Evolutionary conservation across 768 basidiomycete genomes (phyloP).

Genomic region (Termitomyces sp.): DNA sequence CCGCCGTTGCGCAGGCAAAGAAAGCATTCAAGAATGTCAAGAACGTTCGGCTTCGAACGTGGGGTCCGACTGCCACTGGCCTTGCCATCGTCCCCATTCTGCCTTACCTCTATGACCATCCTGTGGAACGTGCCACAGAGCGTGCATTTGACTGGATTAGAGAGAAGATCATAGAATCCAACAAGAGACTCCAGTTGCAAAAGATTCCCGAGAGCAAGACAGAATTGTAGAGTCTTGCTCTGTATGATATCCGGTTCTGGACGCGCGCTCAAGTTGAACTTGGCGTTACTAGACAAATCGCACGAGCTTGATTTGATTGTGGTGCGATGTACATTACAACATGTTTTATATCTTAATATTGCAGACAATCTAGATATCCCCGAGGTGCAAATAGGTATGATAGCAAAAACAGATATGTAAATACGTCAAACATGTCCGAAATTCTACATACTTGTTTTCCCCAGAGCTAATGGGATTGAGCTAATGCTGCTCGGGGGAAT

Average conservation of each 20-base stretch:
- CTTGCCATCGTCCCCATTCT: constrained; percentile 68
- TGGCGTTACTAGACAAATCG: not conserved
- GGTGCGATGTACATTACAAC: constrained; percentile 7
- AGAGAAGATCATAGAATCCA: constrained; percentile 41
- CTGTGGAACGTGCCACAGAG: constrained; percentile 69
- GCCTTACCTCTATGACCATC: constrained; percentile 76
- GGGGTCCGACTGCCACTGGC: constrained; percentile 76
- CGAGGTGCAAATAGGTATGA: constrained; percentile 3
- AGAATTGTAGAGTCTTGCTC: constrained; percentile 5
- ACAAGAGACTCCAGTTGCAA: constrained; percentile 10
- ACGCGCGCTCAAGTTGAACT: not conserved
- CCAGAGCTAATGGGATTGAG: constrained; percentile 72
- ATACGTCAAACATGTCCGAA: not conserved
- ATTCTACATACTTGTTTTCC: constrained; percentile 36
- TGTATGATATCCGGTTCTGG: not conserved
- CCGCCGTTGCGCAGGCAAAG: constrained; percentile 68
- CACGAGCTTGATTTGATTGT: not conserved
- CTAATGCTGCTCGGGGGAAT: constrained; percentile 91
- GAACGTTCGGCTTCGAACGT: constrained; percentile 53
- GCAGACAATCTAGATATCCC: not conserved
- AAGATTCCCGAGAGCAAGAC: constrained; percentile 7
- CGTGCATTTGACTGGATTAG: constrained; percentile 66
- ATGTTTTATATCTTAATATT: constrained; percentile 7
- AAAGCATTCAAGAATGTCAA: constrained; percentile 56
- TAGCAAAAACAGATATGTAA: constrained; percentile 4